These are phyloP conservation scores for Globisporangium middletonii DNA, from an alignment of 352 stramenopile species.

Conservation along the genomic window DNA sequence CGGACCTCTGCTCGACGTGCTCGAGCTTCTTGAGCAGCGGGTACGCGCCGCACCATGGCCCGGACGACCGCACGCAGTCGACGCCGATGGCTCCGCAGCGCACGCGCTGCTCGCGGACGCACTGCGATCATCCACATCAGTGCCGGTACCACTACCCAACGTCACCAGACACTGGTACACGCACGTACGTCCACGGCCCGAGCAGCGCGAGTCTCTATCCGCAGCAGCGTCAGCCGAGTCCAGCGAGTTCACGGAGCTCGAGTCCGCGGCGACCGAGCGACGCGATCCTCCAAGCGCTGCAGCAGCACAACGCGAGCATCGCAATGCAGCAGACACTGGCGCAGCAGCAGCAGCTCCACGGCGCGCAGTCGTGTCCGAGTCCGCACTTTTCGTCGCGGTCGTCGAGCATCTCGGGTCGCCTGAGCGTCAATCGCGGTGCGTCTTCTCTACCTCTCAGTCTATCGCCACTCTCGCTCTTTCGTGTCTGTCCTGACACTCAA, in stretches of 20 bases:
- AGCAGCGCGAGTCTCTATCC: too few species aligned
- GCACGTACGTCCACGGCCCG: not conserved
- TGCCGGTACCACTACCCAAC: slow-evolving; percentile 7
- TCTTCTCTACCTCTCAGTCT: not conserved
- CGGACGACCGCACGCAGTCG: not conserved
- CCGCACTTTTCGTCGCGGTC: slow-evolving; percentile 65
- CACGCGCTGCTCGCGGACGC: too few species aligned
- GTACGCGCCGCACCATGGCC: too few species aligned
- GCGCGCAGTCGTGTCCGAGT: slow-evolving; percentile 30
- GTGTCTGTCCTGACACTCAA: too few species aligned
- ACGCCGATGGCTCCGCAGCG: not conserved
- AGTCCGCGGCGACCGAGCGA: slow-evolving; percentile 24
- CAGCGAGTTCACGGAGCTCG: slow-evolving; percentile 15
- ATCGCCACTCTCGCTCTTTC: too few species aligned
- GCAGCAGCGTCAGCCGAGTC: not conserved
- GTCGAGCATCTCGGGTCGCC: slow-evolving; percentile 43
- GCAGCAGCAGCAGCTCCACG: slow-evolving; percentile 2
- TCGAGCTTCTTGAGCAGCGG: not conserved
- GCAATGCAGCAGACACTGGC: slow-evolving; percentile 20
- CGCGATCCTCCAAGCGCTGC: slow-evolving; percentile 21
- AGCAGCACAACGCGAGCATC: slow-evolving; percentile 16
- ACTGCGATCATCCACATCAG: slow-evolving; percentile 1
- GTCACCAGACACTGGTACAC: not conserved
- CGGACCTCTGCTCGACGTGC: slow-evolving; percentile 2
- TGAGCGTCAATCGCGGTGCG: slow-evolving; percentile 46